phyloP scores from a whole-genome alignment of 352 stramenopile genomes.

The Peronospora destructor region DNA sequence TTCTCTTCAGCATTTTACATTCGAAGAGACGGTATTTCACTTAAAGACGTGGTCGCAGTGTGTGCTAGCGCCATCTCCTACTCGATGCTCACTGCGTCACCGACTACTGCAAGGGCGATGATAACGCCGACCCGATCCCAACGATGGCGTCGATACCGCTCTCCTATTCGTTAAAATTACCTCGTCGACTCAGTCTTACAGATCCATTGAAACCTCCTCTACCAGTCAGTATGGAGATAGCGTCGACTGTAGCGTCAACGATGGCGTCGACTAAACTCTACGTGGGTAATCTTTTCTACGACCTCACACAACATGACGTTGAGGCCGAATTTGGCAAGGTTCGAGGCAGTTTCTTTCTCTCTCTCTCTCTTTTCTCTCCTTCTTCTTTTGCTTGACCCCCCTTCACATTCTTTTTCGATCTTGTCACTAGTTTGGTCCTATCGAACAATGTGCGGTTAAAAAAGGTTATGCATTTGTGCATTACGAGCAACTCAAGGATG shows the following conservation, averaged over 20 bases:
- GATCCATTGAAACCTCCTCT: slow-evolving; percentile 7
- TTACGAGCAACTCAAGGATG: slow-evolving; percentile 39
- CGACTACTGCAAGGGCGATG: too few relatives aligned
- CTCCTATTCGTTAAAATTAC: not conserved
- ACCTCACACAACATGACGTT: slow-evolving; percentile 37
- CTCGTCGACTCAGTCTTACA: not conserved
- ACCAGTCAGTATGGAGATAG: slow-evolving; percentile 9
- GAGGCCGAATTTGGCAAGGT: slow-evolving; percentile 49
- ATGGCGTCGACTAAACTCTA: slow-evolving; percentile 58
- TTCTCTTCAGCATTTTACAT: too few relatives aligned
- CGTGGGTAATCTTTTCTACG: slow-evolving; percentile 55
- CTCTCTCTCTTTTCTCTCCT: too few relatives aligned
- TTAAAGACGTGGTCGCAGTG: too few relatives aligned
- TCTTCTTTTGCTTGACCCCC: not conserved
- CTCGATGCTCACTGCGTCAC: too few relatives aligned
- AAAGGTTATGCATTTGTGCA: slow-evolving; percentile 54
- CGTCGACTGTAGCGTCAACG: too few relatives aligned
- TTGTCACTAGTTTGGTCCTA: slow-evolving; percentile 34
- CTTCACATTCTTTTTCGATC: not conserved
- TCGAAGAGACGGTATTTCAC: too few relatives aligned
- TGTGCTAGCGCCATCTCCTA: too few relatives aligned
- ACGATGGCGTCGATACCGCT: slow-evolving; percentile 19
- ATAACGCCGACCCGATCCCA: too few relatives aligned
- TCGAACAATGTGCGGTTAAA: slow-evolving; percentile 48
- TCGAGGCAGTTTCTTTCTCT: too few relatives aligned